A percentile compares a stretch with the other conserved stretches of the same genome.
These are phyloP conservation scores for Apiotrichum montevideense DNA, from an alignment of 1,284 basidiomycete genomes.

Conservation along the genomic window DNA sequence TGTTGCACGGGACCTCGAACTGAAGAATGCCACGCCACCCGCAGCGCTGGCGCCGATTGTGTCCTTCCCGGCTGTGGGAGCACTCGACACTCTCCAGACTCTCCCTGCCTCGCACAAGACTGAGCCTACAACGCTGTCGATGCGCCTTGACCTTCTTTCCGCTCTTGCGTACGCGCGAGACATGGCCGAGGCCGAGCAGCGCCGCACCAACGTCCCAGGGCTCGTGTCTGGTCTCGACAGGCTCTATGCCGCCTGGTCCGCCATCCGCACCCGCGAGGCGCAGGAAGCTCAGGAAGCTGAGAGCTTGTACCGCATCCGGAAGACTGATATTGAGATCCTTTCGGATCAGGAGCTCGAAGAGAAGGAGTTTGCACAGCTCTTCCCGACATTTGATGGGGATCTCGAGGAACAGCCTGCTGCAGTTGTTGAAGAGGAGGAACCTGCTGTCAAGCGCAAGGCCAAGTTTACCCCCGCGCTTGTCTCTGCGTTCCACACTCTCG, in stretches of 20 bases:
- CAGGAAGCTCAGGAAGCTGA: slow-evolving; percentile 61
- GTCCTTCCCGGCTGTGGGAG: slow-evolving; percentile 47
- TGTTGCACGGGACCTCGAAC: slow-evolving; percentile 26
- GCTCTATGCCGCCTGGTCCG: slow-evolving; percentile 71
- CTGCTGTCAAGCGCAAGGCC: slow-evolving; percentile 4
- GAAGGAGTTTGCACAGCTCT: slow-evolving; percentile 70
- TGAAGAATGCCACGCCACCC: slow-evolving; percentile 18
- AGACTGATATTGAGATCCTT: slow-evolving; percentile 56
- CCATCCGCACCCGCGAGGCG: slow-evolving; percentile 66
- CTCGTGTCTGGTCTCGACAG: slow-evolving; percentile 63
- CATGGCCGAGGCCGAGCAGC: slow-evolving; percentile 27
- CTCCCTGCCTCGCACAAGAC: slow-evolving; percentile 21
- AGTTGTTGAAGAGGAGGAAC: slow-evolving; percentile 11
- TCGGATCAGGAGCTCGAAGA: slow-evolving; percentile 73
- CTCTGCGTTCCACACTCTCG: slow-evolving; percentile 28
- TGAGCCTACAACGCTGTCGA: slow-evolving; percentile 11
- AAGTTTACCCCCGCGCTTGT: slow-evolving; percentile 25
- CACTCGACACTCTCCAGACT: slow-evolving; percentile 51
- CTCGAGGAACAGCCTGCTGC: slow-evolving; percentile 18
- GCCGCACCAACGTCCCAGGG: slow-evolving; percentile 12
- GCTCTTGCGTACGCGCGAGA: slow-evolving; percentile 55
- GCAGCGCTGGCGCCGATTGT: slow-evolving; percentile 33
- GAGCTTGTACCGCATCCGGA: slow-evolving; percentile 72
- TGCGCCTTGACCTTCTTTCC: slow-evolving; percentile 43
- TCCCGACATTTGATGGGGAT: slow-evolving; percentile 72